These are phyloP conservation scores for Dipodascus albidus DNA, from an alignment of 805 yeast genomes.

Conservation along the genomic window DNA sequence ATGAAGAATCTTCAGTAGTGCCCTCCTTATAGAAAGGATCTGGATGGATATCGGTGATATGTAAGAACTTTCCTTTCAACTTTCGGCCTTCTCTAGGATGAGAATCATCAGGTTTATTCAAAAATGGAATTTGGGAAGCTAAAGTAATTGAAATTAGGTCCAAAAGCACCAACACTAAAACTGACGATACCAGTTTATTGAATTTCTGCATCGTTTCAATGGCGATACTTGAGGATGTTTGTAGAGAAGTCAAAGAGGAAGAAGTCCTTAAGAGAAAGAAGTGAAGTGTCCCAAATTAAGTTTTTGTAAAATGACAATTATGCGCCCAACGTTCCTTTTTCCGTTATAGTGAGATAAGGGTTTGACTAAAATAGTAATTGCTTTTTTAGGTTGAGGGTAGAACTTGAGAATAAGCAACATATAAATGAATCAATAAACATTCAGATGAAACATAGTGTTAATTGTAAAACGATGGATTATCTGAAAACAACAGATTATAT, in stretches of 20 bases:
- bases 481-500: too few relatives aligned
- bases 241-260: background rate
- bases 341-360: too few relatives aligned
- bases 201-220: background rate
- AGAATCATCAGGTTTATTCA: background rate
- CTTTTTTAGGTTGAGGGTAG: too few relatives aligned
- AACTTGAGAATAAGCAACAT: too few relatives aligned
- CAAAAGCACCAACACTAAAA: background rate
- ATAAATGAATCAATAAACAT: too few relatives aligned
- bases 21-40: slow-evolving; percentile 55
- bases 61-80: slow-evolving; percentile 57
- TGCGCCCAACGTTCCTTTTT: too few relatives aligned
- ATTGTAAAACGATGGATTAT: too few relatives aligned
- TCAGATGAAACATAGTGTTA: too few relatives aligned
- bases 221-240: too few relatives aligned
- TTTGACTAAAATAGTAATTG: too few relatives aligned
- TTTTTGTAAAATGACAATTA: too few relatives aligned
- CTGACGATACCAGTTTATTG: background rate
- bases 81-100: background rate
- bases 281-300: too few relatives aligned
- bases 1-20: slow-evolving; percentile 34
- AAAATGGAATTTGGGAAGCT: background rate
- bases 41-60: slow-evolving; percentile 80
- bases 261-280: background rate
- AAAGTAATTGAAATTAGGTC: background rate